These are phyloP conservation scores for Solanum hybrid DNA, from an alignment of 305 asterid species.

Conservation along the genomic window DNA sequence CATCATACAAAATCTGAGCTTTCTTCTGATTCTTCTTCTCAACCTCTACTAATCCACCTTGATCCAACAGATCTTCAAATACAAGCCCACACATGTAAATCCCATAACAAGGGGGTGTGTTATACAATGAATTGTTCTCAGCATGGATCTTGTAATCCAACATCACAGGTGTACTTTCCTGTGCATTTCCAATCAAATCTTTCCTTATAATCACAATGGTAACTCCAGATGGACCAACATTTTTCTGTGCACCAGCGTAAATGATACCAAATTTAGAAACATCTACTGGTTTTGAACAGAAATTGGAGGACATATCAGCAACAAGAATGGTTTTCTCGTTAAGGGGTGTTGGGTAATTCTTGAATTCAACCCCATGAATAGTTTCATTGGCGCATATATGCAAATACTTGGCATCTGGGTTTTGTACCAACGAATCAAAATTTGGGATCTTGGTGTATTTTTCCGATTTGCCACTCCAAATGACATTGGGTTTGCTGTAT, in stretches of 20 bases:
- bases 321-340: constrained; percentile 33
- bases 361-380: constrained; percentile 92
- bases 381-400: constrained; percentile 82
- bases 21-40: constrained; percentile 73
- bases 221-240: constrained; percentile 97
- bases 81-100: constrained; percentile 89
- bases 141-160: constrained; percentile 84
- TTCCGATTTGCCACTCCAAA: constrained; percentile 79
- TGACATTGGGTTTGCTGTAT: constrained; percentile 53
- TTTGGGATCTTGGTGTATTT: constrained; percentile 61
- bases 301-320: constrained; percentile 89
- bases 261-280: constrained; percentile 60
- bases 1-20: constrained; percentile 52
- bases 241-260: constrained; percentile 93
- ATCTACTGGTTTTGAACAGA: constrained; percentile 80
- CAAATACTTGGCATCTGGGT: constrained; percentile 54
- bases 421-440: constrained; percentile 49
- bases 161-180: constrained; percentile 77
- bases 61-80: constrained; percentile 69
- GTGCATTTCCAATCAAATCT: constrained; percentile 71
- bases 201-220: constrained; percentile 57
- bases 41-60: constrained; percentile 76
- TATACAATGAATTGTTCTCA: constrained; percentile 70
- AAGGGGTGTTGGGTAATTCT: constrained; percentile 56
- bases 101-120: constrained; percentile 88